Evolutionary conservation across 164 flowering plant genomes (phyloP).

Genomic region (Warburgia ugandensis): DNA sequence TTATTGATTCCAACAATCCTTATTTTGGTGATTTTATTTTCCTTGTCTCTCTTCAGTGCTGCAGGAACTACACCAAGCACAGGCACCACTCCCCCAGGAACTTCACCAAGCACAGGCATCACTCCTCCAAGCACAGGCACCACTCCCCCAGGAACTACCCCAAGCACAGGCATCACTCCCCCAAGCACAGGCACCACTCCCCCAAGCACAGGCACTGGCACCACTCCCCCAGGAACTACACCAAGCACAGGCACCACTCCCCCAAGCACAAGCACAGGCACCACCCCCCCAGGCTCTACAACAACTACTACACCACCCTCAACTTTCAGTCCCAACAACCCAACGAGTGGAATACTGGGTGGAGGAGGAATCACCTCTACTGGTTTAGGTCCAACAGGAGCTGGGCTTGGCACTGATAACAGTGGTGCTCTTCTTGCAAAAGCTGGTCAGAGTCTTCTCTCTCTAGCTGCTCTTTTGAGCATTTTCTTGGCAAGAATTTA

Average conservation of each 20-base stretch:
- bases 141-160: background rate
- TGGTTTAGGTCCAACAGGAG: background rate
- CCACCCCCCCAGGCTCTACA: background rate
- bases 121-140: background rate
- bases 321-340: constrained; percentile 2
- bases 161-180: background rate
- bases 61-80: too few species aligned
- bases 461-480: too few species aligned
- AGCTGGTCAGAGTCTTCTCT: background rate
- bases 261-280: background rate
- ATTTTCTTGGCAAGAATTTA: too few species aligned
- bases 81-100: background rate
- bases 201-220: background rate
- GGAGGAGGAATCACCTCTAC: constrained; percentile 1
- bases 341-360: background rate
- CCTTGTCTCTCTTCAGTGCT: too few species aligned
- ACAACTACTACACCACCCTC: background rate
- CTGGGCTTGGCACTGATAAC: background rate
- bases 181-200: background rate
- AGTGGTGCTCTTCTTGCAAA: background rate
- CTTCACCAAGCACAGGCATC: background rate
- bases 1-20: too few species aligned
- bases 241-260: background rate
- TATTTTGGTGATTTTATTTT: too few species aligned
- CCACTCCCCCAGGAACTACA: background rate